Base-by-base conservation (phyloP, 2,329 filamentous ascomycete genomes). In the Dothideomycetes sp. region DNA sequence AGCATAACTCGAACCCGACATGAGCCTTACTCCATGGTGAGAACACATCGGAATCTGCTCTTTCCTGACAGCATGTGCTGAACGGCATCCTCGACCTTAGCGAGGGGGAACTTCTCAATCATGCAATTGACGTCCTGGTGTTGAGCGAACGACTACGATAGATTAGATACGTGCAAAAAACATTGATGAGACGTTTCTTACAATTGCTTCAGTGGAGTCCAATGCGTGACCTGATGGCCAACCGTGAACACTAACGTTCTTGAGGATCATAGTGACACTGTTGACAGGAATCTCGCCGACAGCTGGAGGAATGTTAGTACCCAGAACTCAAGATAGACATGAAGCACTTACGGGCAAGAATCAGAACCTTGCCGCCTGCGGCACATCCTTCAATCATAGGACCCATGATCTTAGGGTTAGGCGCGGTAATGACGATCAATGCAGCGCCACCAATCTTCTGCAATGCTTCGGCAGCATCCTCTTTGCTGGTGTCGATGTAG, bases 371-470 rank as follows among this genome's bases (percentile, higher is more conserved):
- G 9, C 79, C 79, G 5, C 61, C 56, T 0, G 68, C 51, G 4
- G 62, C 69, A 5, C 81, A 62, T 2, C 72, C 79, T 2, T 54
- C 62, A 2, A 77, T 57, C 19, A 83, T 52, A 3, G 66, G 64
- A 2, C 62, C 51, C 37, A 83, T 69, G 22, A 71, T 60, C 39
- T 71, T 60, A 1, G 73, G 64, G 51, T 73, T 76, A 4, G 79
- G 78, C 3, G 76, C 77, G 3, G 79, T 83, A 30, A 73, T 64
- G 4, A 81, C 66, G 41, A 83, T 72, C 37, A 79, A 57, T 3
- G 66, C 64, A 0, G 79, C 79, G 18, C 78, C 78, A 12, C 79
- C 79, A 15, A 81, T 58, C 47, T 68, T 68, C 57, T 61, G 60
- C 24, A 81, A 62, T 41, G 66, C 66, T 34, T 62, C 58, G 2